Evolutionary conservation across 208 protist genomes (phyloP).

Genomic region (Leishmania amazonensis): DNA sequence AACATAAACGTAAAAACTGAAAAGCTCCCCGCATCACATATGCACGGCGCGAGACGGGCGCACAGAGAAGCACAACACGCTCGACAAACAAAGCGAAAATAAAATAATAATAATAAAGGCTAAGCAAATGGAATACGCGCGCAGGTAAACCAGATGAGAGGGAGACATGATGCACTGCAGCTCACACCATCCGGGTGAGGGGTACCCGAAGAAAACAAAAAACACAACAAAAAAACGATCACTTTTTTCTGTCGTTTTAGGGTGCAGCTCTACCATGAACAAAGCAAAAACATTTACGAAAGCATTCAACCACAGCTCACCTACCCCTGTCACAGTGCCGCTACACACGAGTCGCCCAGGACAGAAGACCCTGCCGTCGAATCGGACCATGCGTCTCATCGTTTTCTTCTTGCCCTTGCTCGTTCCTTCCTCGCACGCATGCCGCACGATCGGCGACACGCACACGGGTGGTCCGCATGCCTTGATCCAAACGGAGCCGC

Average conservation of each 20-base stretch:
- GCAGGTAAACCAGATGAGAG: no score
- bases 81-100: no score
- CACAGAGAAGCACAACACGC: no score
- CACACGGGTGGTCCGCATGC: not conserved
- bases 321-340: not conserved
- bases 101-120: no score
- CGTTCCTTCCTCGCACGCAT: not conserved
- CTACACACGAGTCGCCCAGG: not conserved
- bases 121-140: not conserved
- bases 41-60: no score
- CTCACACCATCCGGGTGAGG: not conserved
- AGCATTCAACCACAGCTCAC: not conserved
- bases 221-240: not conserved
- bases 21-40: no score
- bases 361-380: not conserved
- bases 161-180: not conserved
- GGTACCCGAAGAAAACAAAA: not conserved
- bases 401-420: not conserved
- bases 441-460: not conserved
- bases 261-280: not conserved
- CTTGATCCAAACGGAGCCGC: not conserved
- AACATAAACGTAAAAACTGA: no score
- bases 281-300: not conserved
- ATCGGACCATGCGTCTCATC: not conserved
- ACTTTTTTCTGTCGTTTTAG: not conserved